Base-by-base conservation (phyloP, 805 yeast genomes). In the Sugiyamaella floridensis region DNA sequence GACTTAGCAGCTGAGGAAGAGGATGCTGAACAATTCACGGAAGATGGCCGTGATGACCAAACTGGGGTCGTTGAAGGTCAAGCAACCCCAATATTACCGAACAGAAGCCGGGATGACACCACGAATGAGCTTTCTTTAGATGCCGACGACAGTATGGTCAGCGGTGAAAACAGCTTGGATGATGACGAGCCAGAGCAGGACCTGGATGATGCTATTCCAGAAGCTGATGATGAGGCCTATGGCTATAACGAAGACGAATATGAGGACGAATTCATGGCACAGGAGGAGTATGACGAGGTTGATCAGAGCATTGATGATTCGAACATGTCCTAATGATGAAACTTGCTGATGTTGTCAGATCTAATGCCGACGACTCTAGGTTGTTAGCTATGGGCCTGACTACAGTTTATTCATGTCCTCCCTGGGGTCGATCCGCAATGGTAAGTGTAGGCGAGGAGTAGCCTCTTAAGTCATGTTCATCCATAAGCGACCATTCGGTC, bases 201-300 rank as follows among this genome's bases (percentile, higher is more conserved):
- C 29, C 51, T 59, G 47, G 61, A 58, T 45, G 58, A 48, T n/a
- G 54, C 47, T 1, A 48, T 56, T 20, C 61, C 55, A 2, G 59
- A 52, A n/a, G 58, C 59, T 3, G 58, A 52, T 7, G 62, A 56
- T 16, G 47, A 53, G 22, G 56, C 49, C 14, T 59, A 57, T 51
- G 62, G 40, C 22, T 49, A 49, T 15, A 57, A 59, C 19, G 62
- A 59, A 19, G 52, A 46, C 7, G 55, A 55, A 15, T 59, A 58
- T 43, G 53, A 58, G 18, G 60, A 54, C 22, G 60, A 56, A 4
- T 59, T 59, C 43, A 54, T 59, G 55, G 60, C 53, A 2, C 58
- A 59, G 15, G 63, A 59, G 20, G 58, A 54, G 12, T 58, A 56
- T 32, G 26, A 45, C 9, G 26, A 45, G 16, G 48, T 14, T 32